Conservation (phyloP, 768 basidiomycete genomes). For the Cystobasidiopsis lactophilus region DNA sequence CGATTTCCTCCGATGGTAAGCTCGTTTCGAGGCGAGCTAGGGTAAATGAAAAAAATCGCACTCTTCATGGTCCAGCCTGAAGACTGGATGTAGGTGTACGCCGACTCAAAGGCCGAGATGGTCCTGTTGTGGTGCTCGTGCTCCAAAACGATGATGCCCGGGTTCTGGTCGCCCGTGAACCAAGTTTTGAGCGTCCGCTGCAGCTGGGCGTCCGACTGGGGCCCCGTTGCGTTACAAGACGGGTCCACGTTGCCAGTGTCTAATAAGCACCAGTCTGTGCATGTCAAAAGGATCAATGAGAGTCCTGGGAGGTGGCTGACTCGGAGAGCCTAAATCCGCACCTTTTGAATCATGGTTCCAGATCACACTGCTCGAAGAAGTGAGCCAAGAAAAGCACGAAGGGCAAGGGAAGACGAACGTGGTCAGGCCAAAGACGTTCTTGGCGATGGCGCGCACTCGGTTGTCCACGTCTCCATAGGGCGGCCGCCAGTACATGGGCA, state of each 20-base stretch:
- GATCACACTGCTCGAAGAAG: background rate
- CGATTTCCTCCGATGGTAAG: too few relatives aligned
- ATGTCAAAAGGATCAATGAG: too few relatives aligned
- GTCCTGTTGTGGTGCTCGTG: constrained; percentile 49
- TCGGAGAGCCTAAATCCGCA: too few relatives aligned
- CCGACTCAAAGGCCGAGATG: constrained; percentile 38
- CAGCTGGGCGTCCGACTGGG: too few relatives aligned
- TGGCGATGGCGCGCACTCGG: constrained; percentile 64
- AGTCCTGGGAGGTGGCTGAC: too few relatives aligned
- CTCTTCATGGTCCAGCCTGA: too few relatives aligned
- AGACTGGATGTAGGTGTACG: too few relatives aligned
- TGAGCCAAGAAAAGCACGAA: background rate
- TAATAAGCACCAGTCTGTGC: constrained; percentile 58
- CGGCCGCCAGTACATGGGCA: constrained; percentile 66
- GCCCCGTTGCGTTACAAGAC: too few relatives aligned
- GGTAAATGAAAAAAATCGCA: too few relatives aligned
- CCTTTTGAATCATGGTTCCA: constrained; percentile 33
- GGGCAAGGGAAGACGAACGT: constrained; percentile 48
- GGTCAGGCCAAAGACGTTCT: constrained; percentile 76
- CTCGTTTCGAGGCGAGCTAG: too few relatives aligned
- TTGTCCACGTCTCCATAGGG: constrained; percentile 54
- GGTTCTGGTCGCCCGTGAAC: constrained; percentile 19
- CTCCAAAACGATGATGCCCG: constrained; percentile 57
- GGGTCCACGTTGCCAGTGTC: constrained; percentile 17
- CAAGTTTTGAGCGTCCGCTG: too few relatives aligned